These are phyloP conservation scores for Solanum chiquidenum DNA, from an alignment of 257 asterid species.

Conservation along the genomic window DNA sequence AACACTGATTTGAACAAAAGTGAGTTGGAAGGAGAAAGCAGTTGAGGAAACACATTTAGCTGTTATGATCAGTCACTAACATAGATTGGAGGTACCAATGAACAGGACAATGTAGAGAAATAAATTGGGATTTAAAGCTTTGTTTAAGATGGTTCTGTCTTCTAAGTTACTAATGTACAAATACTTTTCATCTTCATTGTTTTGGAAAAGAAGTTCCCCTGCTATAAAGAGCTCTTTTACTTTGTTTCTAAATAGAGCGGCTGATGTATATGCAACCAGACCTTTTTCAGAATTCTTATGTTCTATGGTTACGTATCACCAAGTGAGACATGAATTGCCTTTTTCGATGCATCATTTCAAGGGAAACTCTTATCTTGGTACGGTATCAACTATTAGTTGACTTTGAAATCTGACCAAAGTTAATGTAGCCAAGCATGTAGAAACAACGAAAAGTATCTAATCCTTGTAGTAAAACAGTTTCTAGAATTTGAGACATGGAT, in stretches of 20 bases:
- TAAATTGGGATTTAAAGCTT: neutral
- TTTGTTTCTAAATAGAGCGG: neutral
- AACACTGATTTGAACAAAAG: neutral
- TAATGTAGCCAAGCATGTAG: neutral
- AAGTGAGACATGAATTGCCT: neutral
- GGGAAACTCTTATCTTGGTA: neutral
- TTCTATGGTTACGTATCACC: neutral
- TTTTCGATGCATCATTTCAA: neutral
- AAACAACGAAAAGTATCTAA: neutral
- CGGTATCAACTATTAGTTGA: neutral
- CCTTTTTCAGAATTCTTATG: neutral
- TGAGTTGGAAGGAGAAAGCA: neutral
- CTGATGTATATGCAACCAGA: neutral
- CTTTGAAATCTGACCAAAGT: neutral
- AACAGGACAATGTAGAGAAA: neutral
- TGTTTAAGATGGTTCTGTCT: neutral
- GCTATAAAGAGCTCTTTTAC: neutral
- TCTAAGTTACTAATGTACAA: neutral
- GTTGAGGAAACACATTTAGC: neutral
- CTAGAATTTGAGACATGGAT: neutral
- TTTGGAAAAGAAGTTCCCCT: neutral
- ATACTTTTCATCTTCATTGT: neutral
- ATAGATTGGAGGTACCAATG: neutral
- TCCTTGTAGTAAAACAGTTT: neutral
- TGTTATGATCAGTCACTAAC: neutral